Conservation (phyloP, 345 rosid species). For the Citrus mangshanensis region DNA sequence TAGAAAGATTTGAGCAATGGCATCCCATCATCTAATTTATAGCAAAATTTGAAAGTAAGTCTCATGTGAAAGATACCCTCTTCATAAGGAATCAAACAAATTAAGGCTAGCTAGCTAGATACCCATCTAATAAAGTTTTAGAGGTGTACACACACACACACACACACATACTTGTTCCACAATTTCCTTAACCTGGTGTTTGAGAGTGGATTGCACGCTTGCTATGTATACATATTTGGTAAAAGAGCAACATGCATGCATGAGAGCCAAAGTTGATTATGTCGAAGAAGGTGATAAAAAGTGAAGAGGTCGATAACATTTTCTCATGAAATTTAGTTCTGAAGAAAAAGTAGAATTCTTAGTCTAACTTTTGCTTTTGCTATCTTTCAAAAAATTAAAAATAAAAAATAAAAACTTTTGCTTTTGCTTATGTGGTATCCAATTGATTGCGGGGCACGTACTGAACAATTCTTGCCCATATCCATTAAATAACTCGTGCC, state of each 20-base stretch:
- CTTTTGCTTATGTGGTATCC: not conserved
- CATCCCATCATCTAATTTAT: not conserved
- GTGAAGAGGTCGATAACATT: not conserved
- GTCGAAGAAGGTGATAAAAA: not conserved
- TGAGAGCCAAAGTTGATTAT: not conserved
- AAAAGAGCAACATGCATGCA: not conserved
- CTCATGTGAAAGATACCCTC: conserved; percentile 16
- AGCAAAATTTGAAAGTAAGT: not conserved
- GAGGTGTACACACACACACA: too few species aligned
- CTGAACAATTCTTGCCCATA: not conserved
- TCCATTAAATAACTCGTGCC: not conserved
- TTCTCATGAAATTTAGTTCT: not conserved
- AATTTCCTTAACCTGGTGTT: not conserved
- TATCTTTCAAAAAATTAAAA: too few species aligned
- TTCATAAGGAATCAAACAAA: not conserved
- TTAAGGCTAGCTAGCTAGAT: not conserved
- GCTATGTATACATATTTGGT: not conserved
- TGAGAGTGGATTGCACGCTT: not conserved
- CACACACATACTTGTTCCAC: not conserved
- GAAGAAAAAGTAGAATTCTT: not conserved
- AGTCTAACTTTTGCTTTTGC: too few species aligned
- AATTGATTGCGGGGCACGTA: not conserved
- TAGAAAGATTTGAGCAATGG: not conserved
- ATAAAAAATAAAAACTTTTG: too few species aligned
- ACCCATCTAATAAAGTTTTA: not conserved